phyloP scores from a whole-genome alignment of 306 rosid genomes.

The Heteromeles arbutifolia region DNA sequence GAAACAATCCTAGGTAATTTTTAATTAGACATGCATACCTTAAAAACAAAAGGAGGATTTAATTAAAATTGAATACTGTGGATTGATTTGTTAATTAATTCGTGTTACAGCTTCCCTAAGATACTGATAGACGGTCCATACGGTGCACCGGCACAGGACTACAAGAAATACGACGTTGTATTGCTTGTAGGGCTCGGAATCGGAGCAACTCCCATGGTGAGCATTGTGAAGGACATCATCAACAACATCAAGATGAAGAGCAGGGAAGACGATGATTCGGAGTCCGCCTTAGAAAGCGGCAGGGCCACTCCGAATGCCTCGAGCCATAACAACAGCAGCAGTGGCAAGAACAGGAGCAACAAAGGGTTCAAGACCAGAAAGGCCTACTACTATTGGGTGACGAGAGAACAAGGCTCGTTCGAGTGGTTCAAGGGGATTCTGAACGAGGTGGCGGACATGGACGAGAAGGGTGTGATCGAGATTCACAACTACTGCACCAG shows the following conservation, averaged over 20 bases:
- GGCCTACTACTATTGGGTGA: conserved; percentile 57
- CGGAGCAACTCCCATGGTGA: conserved; percentile 62
- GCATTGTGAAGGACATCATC: conserved; percentile 55
- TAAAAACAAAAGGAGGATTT: not conserved
- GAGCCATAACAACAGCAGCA: not conserved
- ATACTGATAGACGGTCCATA: conserved; percentile 54
- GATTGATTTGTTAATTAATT: not conserved
- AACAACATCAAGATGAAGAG: conserved; percentile 22
- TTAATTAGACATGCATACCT: not conserved
- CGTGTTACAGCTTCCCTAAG: conserved; percentile 31
- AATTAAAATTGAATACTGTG: not conserved
- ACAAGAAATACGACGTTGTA: conserved; percentile 54
- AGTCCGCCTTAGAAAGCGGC: conserved; percentile 17
- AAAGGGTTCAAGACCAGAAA: conserved; percentile 32
- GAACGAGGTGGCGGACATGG: conserved; percentile 56
- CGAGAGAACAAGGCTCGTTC: conserved; percentile 51
- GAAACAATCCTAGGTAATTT: conserved; percentile 23
- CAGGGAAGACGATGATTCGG: conserved; percentile 20
- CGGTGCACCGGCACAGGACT: conserved; percentile 64
- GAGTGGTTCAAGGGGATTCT: conserved; percentile 58
- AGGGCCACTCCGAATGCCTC: not conserved
- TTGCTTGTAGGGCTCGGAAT: conserved; percentile 54
- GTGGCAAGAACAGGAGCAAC: conserved; percentile 11
- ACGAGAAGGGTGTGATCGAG: conserved; percentile 37
- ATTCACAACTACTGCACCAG: conserved; percentile 58